Percentiles rank a stretch among this genome's conserved stretches.
Evolutionary conservation across 129 eudicot species (phyloP).

Genomic region (Chrysanthemum lavandulifolium): DNA sequence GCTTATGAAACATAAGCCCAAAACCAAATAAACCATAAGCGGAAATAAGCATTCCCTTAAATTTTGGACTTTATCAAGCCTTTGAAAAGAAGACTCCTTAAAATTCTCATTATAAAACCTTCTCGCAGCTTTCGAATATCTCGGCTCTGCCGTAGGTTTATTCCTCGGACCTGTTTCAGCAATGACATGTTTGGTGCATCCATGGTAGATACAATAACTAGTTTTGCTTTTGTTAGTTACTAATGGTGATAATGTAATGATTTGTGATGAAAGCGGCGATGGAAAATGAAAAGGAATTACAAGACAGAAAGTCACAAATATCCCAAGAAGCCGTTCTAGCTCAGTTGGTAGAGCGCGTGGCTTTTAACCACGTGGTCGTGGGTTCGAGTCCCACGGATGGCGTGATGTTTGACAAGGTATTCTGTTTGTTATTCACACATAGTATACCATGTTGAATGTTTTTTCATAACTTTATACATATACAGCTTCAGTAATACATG

Average conservation of each 20-base stretch:
- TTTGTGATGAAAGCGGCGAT: too few relatives aligned
- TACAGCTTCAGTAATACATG: background rate
- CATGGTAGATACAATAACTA: conserved; percentile 40
- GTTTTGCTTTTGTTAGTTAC: conserved; percentile 33
- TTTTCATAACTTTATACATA: too few relatives aligned
- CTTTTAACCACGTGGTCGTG: conserved; percentile 99
- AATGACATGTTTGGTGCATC: conserved; percentile 37
- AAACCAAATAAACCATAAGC: too few relatives aligned
- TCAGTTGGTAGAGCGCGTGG: conserved; percentile 98
- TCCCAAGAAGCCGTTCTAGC: conserved; percentile 49
- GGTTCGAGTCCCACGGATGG: conserved; percentile 95
- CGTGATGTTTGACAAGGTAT: too few relatives aligned
- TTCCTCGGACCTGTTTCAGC: conserved; percentile 38
- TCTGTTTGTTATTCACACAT: too few relatives aligned
- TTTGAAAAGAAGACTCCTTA: conserved; percentile 57
- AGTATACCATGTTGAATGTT: too few relatives aligned
- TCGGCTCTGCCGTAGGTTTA: conserved; percentile 49
- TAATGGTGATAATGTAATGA: too few relatives aligned
- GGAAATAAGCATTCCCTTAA: background rate
- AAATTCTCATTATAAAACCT: conserved; percentile 81
- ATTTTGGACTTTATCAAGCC: conserved; percentile 67
- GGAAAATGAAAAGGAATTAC: background rate
- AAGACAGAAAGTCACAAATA: background rate
- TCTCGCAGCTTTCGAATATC: conserved; percentile 84
- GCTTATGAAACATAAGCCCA: too few relatives aligned